Evolutionary conservation across 2,329 filamentous ascomycete species (phyloP).

Genomic region (Rhexocercosporidium sp.): DNA sequence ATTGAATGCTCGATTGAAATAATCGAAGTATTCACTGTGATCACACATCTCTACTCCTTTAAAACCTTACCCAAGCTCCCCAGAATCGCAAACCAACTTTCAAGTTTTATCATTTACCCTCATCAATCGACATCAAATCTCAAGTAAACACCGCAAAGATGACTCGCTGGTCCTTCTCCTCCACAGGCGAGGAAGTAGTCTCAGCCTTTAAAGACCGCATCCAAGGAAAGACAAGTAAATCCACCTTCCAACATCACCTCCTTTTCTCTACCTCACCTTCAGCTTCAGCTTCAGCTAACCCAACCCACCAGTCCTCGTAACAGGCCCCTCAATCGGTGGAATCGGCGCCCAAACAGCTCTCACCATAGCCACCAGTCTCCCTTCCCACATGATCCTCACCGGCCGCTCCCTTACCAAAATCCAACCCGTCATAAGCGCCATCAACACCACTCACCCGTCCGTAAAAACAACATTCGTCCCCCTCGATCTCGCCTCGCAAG

Average conservation of each 20-base stretch:
- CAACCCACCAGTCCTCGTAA: slow-evolving; percentile 30
- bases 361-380: slow-evolving; percentile 30
- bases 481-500: slow-evolving; percentile 47
- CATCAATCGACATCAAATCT: too few relatives aligned
- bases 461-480: slow-evolving; percentile 21
- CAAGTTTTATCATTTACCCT: not conserved
- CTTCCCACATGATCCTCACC: slow-evolving; percentile 25
- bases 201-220: slow-evolving; percentile 22
- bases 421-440: slow-evolving; percentile 19
- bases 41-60: too few relatives aligned
- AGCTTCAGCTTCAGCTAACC: not conserved
- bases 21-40: too few relatives aligned
- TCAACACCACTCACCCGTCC: slow-evolving; percentile 13
- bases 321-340: slow-evolving; percentile 16
- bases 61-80: too few relatives aligned
- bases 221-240: slow-evolving; percentile 25
- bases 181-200: slow-evolving; percentile 24
- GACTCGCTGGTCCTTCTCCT: slow-evolving; percentile 14
- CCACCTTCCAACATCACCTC: not conserved
- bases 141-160: not conserved
- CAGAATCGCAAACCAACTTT: not conserved
- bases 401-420: slow-evolving; percentile 25
- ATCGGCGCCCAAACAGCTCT: slow-evolving; percentile 28
- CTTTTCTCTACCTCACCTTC: not conserved
- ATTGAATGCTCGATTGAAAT: not conserved